Evolutionary conservation across 208 protist genomes (phyloP), one percentile per base, ranked within the genome.

Genomic region (Angomonas ambiguus): DNA sequence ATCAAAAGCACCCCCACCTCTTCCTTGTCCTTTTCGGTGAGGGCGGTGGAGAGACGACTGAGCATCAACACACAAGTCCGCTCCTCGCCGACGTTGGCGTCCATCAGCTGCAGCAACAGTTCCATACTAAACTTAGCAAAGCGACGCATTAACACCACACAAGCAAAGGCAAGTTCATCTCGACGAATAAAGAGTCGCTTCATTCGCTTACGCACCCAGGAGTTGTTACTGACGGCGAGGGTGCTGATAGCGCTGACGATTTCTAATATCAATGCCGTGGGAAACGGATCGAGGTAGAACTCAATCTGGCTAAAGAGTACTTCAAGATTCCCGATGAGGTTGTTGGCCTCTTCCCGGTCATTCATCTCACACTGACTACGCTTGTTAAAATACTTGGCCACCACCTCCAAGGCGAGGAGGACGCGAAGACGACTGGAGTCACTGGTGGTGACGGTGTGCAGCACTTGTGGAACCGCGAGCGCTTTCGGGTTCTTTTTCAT

Each of bases 141-240:
- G 38, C 16, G 38, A n/a, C 16, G 8, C 8, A 45, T 45, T 16
- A 45, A n/a, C 38, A 45, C 8, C 25, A 96, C 58, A 2, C 93
- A 67, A 31, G 72, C 70, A 51, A 91, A 88, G 42, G 87, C 82
- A 16, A 96, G 65, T 38, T 66, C 71, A 61, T 90, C 83, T 35
- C 91, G 85, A 10, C 77, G 90, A 22, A 88, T 77, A 69, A 96
- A 93, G 42, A 96, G 72, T 45, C 72, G 88, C 76, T 94, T 96
- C 91, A 96, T 96, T 22, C 73, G 74, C 62, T 78, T 83, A 2
- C 91, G 83, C 55, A 94, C 85, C 82, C 79, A 87, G 41, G 88
- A 83, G 78, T 83, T 90, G 74, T 90, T 96, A 35, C 83, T 85
- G 24, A 96, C 87, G 22, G 91, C 89, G 63, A 96, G 90, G 42